phyloP scores from a whole-genome alignment of 2,329 filamentous ascomycete species.

The Claviceps humidiphila region DNA sequence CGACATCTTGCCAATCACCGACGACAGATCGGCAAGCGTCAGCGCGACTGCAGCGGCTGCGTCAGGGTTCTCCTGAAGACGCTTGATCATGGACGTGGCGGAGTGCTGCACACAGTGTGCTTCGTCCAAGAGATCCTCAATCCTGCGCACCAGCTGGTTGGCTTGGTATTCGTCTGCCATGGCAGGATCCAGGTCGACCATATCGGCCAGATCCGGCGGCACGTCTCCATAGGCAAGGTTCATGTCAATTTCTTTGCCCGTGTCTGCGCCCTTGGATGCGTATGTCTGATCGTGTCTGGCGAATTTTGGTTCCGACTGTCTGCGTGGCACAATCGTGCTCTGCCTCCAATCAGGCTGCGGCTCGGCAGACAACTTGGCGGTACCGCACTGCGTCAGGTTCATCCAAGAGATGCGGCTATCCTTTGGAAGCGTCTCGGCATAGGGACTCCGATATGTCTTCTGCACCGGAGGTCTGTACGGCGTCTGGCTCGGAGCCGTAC shows the following conservation, averaged over 20 bases:
- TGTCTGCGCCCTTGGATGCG: background rate
- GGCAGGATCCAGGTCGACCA: constrained; percentile 32
- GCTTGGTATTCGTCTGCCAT: constrained; percentile 37
- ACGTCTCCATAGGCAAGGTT: constrained; percentile 81
- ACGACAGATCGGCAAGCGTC: constrained; percentile 81
- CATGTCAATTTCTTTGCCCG: constrained; percentile 60
- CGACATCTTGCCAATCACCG: constrained; percentile 68
- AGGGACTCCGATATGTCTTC: constrained; percentile 24
- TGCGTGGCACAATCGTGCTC: constrained; percentile 19
- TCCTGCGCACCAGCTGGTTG: constrained; percentile 51
- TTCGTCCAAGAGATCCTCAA: constrained; percentile 71
- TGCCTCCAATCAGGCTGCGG: constrained; percentile 5
- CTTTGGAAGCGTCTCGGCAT: constrained; percentile 23
- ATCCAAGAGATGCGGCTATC: constrained; percentile 28
- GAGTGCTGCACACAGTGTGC: constrained; percentile 80
- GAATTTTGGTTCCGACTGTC: constrained; percentile 26
- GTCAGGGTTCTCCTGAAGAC: constrained; percentile 59
- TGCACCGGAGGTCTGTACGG: constrained; percentile 11
- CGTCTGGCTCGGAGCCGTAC: constrained; percentile 30
- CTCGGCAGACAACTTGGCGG: constrained; percentile 15
- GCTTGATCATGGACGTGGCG: constrained; percentile 68
- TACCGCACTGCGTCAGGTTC: constrained; percentile 14
- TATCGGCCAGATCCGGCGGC: constrained; percentile 49
- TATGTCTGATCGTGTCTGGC: constrained; percentile 11
- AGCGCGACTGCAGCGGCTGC: constrained; percentile 88